These are phyloP conservation scores for Phytophthora quininea DNA, from an alignment of 352 stramenopile species.

Conservation along the genomic window DNA sequence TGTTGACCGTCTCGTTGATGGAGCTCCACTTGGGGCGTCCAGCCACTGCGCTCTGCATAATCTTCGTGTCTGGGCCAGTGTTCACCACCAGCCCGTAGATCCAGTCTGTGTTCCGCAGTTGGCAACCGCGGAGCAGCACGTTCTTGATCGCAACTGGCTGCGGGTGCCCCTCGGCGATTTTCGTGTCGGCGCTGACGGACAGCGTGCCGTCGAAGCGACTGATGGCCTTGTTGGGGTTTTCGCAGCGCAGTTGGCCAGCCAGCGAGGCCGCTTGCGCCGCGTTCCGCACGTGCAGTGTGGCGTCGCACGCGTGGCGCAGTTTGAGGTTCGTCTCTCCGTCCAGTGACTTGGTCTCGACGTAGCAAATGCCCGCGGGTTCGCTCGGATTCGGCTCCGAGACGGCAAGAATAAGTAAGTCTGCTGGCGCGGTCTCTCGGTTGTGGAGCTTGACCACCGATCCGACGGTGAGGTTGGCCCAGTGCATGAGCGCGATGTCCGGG, in stretches of 20 bases:
- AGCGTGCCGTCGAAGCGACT: slow-evolving; percentile 78
- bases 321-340: slow-evolving; percentile 94
- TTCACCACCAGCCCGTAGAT: slow-evolving; percentile 91
- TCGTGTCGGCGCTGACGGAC: slow-evolving; percentile 35
- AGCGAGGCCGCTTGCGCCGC: slow-evolving; percentile 46
- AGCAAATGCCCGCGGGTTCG: slow-evolving; percentile 77
- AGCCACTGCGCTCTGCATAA: slow-evolving; percentile 79
- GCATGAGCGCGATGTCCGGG: slow-evolving; percentile 52
- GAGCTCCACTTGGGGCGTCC: slow-evolving; percentile 79
- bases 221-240: slow-evolving; percentile 85
- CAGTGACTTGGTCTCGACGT: slow-evolving; percentile 89
- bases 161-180: slow-evolving; percentile 35
- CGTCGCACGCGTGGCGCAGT: slow-evolving; percentile 71
- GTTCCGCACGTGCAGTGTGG: slow-evolving; percentile 52
- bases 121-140: slow-evolving; percentile 86
- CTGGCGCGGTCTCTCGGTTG: slow-evolving; percentile 81
- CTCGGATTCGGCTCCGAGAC: slow-evolving; percentile 71
- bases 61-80: slow-evolving; percentile 84
- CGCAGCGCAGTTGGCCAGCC: slow-evolving; percentile 59
- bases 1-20: slow-evolving; percentile 83
- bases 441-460: slow-evolving; percentile 83
- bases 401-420: slow-evolving; percentile 85
- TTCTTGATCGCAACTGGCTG: slow-evolving; percentile 84
- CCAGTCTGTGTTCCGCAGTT: slow-evolving; percentile 90
- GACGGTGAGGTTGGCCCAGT: slow-evolving; percentile 81